Base-by-base conservation (phyloP, 2,329 filamentous ascomycete genomes). In the Endothia cerciana region DNA sequence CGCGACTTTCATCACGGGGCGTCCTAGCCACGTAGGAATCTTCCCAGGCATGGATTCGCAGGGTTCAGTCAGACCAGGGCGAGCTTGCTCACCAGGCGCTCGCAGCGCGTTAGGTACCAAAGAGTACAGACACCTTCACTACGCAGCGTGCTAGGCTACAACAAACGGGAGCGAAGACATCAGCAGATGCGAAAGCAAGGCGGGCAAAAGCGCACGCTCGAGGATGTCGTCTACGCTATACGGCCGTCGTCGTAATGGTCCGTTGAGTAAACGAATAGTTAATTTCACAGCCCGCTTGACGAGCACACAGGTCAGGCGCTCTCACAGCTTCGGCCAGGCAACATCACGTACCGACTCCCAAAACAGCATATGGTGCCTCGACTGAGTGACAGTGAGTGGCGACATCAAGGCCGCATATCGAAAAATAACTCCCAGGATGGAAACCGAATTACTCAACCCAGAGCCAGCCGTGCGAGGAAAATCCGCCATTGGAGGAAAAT, bases 401-500 rank as follows among this genome's bases (percentile, higher is more conserved):
- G 47, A 28, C 47, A 51, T 30, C 11, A 28, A 30, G 47, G 25
- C 47, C 22, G 47, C 47, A 51, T 51, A 51, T 51, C 47, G 11
- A 51, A 30, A 51, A 51, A 51, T 51, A 51, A 1, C 13, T 6
- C 13, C 47, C 25, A 51, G 47, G 25, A 28, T 51, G 25, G 13
- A 13, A n/a, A 51, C 5, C 15, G 22, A 51, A 25, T 51, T 51
- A 28, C 47, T 11, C 15, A 15, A 51, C 13, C 47, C 25, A 15
- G 17, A 4, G 17, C 15, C 15, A 51, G 28, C 28, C 25, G 13
- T 15, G 13, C 22, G 47, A 51, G 17, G 13, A 17, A 51, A 51
- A 7, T 30, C 13, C 47, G 25, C 47, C 47, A 51, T 51, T 51
- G 47, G 47, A 51, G 22, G 47, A 51, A 51, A 51, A 51, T 51